A percentile compares a stretch with the other conserved stretches of the same genome.
These are phyloP conservation scores for Myriosclerotinia duriaeana DNA, from an alignment of 2,329 filamentous ascomycete species.

Conservation along the genomic window DNA sequence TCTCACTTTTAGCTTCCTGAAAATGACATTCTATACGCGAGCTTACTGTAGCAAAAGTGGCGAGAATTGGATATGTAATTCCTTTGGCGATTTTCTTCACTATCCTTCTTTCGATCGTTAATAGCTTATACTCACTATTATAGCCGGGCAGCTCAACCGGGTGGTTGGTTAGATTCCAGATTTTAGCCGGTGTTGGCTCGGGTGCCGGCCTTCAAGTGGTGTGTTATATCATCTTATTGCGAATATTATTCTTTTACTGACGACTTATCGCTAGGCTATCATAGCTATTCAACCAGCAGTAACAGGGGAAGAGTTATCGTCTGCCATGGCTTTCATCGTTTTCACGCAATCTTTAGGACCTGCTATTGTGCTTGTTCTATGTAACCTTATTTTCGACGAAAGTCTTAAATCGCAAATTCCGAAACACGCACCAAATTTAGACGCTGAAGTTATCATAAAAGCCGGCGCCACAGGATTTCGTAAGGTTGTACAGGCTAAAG, in stretches of 20 bases:
- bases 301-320: conserved; percentile 36
- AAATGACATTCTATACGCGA: too few species aligned
- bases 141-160: conserved; percentile 29
- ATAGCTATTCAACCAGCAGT: conserved; percentile 42
- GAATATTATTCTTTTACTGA: conserved; percentile 16
- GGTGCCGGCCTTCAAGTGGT: conserved; percentile 36
- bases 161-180: conserved; percentile 37
- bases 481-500: conserved; percentile 41
- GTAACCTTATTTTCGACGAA: conserved; percentile 37
- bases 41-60: too few species aligned
- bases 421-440: conserved; percentile 40
- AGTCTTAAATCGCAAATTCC: conserved; percentile 37
- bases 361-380: conserved; percentile 39
- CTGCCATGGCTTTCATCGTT: conserved; percentile 40
- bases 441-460: conserved; percentile 41
- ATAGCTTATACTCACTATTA: conserved; percentile 42
- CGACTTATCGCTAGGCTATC: conserved; percentile 28
- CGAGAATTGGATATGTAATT: conserved; percentile 41
- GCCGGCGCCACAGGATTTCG: conserved; percentile 47
- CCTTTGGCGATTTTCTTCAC: conserved; percentile 40
- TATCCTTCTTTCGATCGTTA: conserved; percentile 38
- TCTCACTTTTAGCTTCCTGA: conserved; percentile 22
- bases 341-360: conserved; percentile 41
- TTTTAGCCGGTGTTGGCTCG: conserved; percentile 34
- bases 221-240: conserved; percentile 3